Conservation (phyloP, 1,284 basidiomycete species). For the Clitocybe nebularis region DNA sequence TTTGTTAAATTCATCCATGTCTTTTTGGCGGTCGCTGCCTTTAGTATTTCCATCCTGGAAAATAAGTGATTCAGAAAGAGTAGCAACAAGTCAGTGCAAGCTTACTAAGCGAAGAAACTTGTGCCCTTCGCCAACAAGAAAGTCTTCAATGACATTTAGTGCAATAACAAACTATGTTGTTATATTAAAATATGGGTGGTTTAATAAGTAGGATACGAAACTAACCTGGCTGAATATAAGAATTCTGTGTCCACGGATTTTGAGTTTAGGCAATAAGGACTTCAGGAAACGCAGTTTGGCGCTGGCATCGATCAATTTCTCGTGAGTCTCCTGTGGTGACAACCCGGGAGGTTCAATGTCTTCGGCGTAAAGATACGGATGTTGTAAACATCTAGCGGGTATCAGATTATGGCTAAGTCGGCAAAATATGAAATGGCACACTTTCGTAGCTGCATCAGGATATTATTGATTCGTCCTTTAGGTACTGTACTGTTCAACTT, state of each 20-base stretch:
- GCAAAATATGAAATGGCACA: conserved; percentile 28
- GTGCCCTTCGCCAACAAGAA: conserved; percentile 84
- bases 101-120: conserved; percentile 86
- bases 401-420: conserved; percentile 3
- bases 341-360: conserved; percentile 79
- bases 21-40: conserved; percentile 83
- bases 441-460: conserved; percentile 87
- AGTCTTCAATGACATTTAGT: conserved; percentile 90
- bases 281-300: conserved; percentile 87
- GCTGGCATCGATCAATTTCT: conserved; percentile 80
- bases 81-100: conserved; percentile 15
- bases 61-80: conserved; percentile 10
- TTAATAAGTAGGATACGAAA: no score
- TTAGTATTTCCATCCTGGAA: conserved; percentile 87
- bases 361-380: conserved; percentile 84
- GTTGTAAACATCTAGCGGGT: conserved; percentile 82
- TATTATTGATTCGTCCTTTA: conserved; percentile 66
- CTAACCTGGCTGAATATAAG: conserved; percentile 94
- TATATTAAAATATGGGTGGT: no score
- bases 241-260: conserved; percentile 89
- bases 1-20: conserved; percentile 92
- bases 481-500: conserved; percentile 29
- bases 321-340: conserved; percentile 60
- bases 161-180: conserved; percentile 94
- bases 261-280: conserved; percentile 81